Base-by-base conservation (phyloP, 176 grass and related monocot species). In the Aegilops longissima region DNA sequence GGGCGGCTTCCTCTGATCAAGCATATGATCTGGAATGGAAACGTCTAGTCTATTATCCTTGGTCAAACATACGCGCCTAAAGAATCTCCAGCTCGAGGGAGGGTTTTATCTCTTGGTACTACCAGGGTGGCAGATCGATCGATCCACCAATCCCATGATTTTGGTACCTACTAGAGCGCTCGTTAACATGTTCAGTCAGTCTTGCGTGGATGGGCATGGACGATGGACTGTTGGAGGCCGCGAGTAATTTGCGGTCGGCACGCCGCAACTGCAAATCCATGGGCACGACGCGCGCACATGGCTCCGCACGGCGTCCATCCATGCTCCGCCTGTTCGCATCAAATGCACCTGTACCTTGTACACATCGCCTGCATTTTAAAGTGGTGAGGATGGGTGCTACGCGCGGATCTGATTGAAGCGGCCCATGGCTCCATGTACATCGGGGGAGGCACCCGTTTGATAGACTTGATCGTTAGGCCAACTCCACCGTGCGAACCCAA, bases 381-480 rank as follows among this genome's bases (percentile, higher is more conserved):
- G 20, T 9, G 44, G 30, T 0, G 73, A 31, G 0, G 73, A 18
- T 10, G 51, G 73, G 36, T 39, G 70, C 34, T 76, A 45, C 35
- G 36, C 78, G 29, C 49, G 78, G 9, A 76, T 14, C 76, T 34
- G 51, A 16, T 52, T 52, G 66, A 45, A 25, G 78, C 39, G 68
- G 39, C 73, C 85, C 85, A 52, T 64, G 39, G 74, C 74, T 81
- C 78, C 78, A 29, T 63, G 66, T 18, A 72, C 77, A 73, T 65
- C 13, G 30, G 85, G 31, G 30, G 7, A 20, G n/a, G 63, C 42
- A 51, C 24, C 73, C 16, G 31, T 35, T 1, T 69, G 14, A 70
- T 70, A 33, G 44, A 11, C 44, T 30, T 18, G 25, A 44, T 76
- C 72, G 72, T 29, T 74, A 42, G 27, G 27, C 27, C 27, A 27